Evolutionary conservation across 306 rosid genomes (phyloP).

Genomic region (Rosa persica): DNA sequence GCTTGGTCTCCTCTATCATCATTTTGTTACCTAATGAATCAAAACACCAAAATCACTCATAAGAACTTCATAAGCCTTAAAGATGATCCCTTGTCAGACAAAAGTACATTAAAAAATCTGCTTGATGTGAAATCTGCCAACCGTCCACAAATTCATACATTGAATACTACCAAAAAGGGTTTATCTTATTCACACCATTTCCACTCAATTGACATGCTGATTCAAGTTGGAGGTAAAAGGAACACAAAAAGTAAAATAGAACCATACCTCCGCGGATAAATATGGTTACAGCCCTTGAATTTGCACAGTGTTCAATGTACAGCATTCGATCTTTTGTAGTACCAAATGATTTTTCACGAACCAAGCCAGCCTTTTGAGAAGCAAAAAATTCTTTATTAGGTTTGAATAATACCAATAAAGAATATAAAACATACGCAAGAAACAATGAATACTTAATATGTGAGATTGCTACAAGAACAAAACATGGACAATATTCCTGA

Average conservation of each 20-base stretch:
- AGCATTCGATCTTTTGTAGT: constrained; percentile 97
- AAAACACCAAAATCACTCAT: constrained; percentile 16
- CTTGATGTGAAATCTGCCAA: not conserved
- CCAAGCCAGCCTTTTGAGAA: constrained; percentile 75
- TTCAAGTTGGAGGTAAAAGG: not conserved
- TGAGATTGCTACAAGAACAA: not conserved
- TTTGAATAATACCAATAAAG: not conserved
- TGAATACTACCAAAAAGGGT: not conserved
- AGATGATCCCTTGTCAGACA: not conserved
- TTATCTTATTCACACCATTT: not conserved
- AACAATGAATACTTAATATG: not conserved
- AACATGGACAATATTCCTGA: not conserved
- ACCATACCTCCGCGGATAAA: constrained; percentile 88
- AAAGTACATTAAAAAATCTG: not conserved
- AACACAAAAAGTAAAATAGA: not conserved
- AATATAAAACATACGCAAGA: not conserved
- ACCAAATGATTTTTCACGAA: constrained; percentile 91
- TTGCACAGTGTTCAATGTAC: constrained; percentile 97
- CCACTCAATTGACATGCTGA: not conserved
- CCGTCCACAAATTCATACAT: not conserved
- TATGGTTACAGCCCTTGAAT: constrained; percentile 89
- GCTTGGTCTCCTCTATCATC: constrained; percentile 98
- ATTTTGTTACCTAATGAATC: constrained; percentile 78
- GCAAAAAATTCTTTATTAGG: not conserved
- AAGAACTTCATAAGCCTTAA: not conserved